Conservation (phyloP, 257 asterid species). For the Solanum dulcamara region DNA sequence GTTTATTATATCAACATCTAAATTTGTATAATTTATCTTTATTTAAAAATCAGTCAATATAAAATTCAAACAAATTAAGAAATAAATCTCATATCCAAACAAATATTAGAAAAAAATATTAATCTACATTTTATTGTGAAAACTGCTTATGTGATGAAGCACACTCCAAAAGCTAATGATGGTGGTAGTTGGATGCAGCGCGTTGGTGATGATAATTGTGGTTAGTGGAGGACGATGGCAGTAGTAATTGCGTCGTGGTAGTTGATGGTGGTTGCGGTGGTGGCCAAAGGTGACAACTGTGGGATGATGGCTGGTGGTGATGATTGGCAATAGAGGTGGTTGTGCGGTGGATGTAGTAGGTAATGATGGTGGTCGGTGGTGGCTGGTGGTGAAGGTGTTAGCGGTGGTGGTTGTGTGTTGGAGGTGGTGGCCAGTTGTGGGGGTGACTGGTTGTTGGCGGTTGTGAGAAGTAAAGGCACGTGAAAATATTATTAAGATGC, state of each 20-base stretch:
- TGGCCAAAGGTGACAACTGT: neutral
- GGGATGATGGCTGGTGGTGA: neutral
- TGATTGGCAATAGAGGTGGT: neutral
- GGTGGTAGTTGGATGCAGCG: neutral
- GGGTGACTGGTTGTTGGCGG: neutral
- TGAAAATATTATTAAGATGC: neutral
- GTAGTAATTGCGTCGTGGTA: neutral
- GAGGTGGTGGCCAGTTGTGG: neutral
- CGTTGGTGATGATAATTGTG: neutral
- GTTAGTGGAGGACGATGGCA: neutral
- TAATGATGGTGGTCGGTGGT: neutral
- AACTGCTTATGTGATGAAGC: neutral
- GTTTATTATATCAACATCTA: neutral
- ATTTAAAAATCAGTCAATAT: neutral
- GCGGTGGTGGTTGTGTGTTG: neutral
- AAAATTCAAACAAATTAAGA: neutral
- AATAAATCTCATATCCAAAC: neutral
- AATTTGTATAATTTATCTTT: neutral
- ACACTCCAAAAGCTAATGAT: neutral
- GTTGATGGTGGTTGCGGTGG: neutral
- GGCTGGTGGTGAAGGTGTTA: neutral
- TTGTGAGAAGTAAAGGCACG: neutral
- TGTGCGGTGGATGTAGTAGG: neutral
- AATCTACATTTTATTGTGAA: neutral
- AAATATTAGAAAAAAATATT: neutral